Evolutionary conservation across 129 eudicot genomes (phyloP).

Genomic region (Gnaphalium uliginosum): DNA sequence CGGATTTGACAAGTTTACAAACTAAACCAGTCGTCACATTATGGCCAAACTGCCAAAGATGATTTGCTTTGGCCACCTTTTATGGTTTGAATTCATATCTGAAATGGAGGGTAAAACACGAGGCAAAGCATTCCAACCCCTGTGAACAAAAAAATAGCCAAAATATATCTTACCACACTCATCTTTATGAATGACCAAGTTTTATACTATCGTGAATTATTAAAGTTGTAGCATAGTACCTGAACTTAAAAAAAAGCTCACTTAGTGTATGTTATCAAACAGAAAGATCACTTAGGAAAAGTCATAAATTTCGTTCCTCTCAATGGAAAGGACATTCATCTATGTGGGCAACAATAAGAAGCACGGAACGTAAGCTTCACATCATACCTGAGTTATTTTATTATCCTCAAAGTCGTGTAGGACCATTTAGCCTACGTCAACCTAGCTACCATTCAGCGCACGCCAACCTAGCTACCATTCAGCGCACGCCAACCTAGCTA

Average conservation of each 20-base stretch:
- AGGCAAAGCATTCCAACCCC: background rate
- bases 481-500: background rate
- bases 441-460: no score
- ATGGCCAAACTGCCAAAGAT: background rate
- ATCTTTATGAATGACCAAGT: no score
- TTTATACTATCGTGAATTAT: background rate
- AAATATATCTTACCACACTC: background rate
- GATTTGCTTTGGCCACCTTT: no score
- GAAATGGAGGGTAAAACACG: background rate
- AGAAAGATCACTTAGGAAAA: constrained; percentile 3
- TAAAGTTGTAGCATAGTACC: background rate
- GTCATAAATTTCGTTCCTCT: background rate
- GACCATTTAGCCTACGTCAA: background rate
- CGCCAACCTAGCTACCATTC: background rate
- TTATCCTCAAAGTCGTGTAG: background rate
- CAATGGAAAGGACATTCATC: background rate
- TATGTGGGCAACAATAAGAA: background rate
- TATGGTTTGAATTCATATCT: no score
- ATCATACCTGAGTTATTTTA: background rate
- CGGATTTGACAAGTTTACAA: background rate
- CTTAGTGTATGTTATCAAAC: no score
- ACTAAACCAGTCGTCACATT: background rate
- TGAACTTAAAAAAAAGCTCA: background rate
- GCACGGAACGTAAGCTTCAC: background rate
- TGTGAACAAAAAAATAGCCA: background rate